Evolutionary conservation across 2,329 filamentous ascomycete species (phyloP).

Genomic region (Ascosphaera apis): DNA sequence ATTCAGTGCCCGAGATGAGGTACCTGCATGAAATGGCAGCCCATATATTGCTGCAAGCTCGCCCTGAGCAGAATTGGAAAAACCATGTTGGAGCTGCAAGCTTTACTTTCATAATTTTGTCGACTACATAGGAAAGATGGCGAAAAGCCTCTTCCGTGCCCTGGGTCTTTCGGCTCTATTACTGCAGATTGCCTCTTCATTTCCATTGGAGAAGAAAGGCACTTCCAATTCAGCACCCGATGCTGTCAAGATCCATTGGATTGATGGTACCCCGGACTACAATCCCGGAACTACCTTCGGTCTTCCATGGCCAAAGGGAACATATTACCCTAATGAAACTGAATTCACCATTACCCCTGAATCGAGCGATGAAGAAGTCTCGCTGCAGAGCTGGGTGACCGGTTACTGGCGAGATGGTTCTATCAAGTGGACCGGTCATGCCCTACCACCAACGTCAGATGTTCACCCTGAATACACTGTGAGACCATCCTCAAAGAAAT

Average conservation of each 20-base stretch:
- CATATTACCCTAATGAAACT: conserved; percentile 16
- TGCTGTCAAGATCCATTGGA: conserved; percentile 12
- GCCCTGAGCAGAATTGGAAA: no score
- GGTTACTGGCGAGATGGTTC: conserved; percentile 38
- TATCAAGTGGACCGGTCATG: conserved; percentile 38
- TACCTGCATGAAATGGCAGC: no score
- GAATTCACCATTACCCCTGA: conserved; percentile 14
- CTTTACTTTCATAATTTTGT: neutral
- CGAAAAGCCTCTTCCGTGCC: neutral
- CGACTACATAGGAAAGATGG: neutral
- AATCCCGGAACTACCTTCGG: conserved; percentile 22
- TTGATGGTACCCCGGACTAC: conserved; percentile 16
- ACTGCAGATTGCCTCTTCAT: conserved; percentile 3
- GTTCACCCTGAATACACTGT: conserved; percentile 23
- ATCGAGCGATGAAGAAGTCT: conserved; percentile 5
- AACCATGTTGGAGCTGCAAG: no score
- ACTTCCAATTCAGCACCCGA: neutral
- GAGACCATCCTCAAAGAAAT: conserved; percentile 6
- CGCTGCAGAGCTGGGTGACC: conserved; percentile 32
- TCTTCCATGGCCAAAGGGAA: conserved; percentile 20
- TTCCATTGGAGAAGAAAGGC: conserved; percentile 2
- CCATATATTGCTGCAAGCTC: no score
- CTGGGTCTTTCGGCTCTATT: neutral
- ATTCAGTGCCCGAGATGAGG: no score
- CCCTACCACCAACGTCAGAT: conserved; percentile 22